Evolutionary conservation across 78 protist genomes (phyloP).

Genomic region (Dictyostelium discoideum): DNA sequence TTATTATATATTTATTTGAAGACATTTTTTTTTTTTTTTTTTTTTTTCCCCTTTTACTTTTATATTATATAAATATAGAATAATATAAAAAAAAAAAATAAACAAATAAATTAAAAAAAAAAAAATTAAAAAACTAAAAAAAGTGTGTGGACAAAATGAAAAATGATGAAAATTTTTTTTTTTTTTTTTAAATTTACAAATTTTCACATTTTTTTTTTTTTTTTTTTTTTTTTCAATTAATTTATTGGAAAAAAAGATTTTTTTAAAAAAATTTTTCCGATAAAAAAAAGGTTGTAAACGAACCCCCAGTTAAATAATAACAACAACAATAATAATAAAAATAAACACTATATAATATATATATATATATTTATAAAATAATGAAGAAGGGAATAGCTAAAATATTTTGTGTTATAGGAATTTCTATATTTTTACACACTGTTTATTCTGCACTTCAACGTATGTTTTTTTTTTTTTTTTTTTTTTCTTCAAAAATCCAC

Average conservation of each 20-base stretch:
- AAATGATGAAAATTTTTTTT: neutral
- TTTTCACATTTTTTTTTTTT: neutral
- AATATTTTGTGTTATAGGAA: slow-evolving; percentile 15
- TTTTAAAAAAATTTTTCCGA: neutral
- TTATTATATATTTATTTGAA: neutral
- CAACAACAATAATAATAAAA: neutral
- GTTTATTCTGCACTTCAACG: slow-evolving; percentile 69
- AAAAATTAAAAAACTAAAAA: neutral
- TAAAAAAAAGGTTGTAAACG: neutral
- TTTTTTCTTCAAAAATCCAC: no score
- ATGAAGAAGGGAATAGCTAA: slow-evolving; percentile 11
- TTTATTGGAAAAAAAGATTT: neutral
- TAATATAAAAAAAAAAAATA: neutral
- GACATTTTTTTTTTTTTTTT: neutral
- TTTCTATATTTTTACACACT: slow-evolving; percentile 38
- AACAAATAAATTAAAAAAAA: neutral
- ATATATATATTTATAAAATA: neutral
- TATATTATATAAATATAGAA: neutral
- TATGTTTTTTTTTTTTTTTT: slow-evolving; percentile 18
- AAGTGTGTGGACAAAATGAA: neutral
- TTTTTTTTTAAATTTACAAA: neutral
- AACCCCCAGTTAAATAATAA: neutral
- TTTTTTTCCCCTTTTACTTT: neutral
- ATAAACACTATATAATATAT: neutral
- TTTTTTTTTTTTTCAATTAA: neutral